Base-by-base conservation (phyloP, 2,329 filamentous ascomycete genomes). In the Aquanectria penicillioides region DNA sequence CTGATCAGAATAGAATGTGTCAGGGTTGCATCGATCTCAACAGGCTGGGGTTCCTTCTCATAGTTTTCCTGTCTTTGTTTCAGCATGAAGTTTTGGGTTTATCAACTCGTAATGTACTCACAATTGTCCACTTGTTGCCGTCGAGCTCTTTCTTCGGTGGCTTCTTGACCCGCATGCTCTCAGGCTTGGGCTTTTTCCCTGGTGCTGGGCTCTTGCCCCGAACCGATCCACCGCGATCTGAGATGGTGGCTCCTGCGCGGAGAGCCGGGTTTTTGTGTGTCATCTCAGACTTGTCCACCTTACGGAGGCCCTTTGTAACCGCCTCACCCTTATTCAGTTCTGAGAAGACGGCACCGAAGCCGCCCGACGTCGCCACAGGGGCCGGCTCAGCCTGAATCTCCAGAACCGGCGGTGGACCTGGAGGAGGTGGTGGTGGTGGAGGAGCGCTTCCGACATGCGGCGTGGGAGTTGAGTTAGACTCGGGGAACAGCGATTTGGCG, bases 251-350 rank as follows among this genome's bases (percentile, higher is more conserved):
- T 60, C 82, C 82, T 20, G 91, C 86, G 62, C 95, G 89, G 57
- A 99, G 82, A 9, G 89, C 87, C 12, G 95, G 95, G 78, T 99
- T 99, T 82, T 98, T 98, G 80, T 99, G 95, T 59, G 95, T 99
- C 94, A 97, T 97, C 76, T 98, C 85, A 51, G 91, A 95, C 73
- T 89, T 90, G 79, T 97, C 94, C 46, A 99, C 95, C 81, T 97
- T 99, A 66, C 91, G 90, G 29, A 99, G 83, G 26, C 91, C 89
- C 65, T 92, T 88, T 4, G 95, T 99, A 59, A 99, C 92, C n/a
- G 86, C 83, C 59, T 92, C 88, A 56, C 95, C 95, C 74, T 90
- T 89, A 78, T 98, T 98, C 50, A 99, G 81, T 66, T 97, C 91
- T 34, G 89, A 90, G 75, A 99, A 99, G 3, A 99, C 93, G 20